Percentiles rank a stretch among this genome's conserved stretches.
These are phyloP conservation scores for Fraxinus paxiana DNA, from an alignment of 305 asterid genomes.

Conservation along the genomic window DNA sequence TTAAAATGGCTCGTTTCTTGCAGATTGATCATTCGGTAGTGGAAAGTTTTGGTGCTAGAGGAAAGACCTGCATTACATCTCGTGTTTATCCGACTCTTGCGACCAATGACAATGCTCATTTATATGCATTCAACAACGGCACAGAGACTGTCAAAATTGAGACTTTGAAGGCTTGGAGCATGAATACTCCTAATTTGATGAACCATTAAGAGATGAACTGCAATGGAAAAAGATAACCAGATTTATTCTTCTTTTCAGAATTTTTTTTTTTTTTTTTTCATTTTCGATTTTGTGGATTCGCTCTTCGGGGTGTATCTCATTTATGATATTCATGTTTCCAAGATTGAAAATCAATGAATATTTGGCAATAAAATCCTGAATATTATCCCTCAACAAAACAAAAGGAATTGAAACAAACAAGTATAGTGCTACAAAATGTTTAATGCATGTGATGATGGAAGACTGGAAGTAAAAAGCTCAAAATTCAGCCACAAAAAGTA, in stretches of 20 bases:
- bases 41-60: conserved; percentile 50
- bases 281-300: background rate
- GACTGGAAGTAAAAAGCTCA: background rate
- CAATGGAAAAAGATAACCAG: background rate
- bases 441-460: background rate
- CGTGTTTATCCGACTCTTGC: conserved; percentile 48
- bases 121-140: conserved; percentile 52
- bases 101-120: conserved; percentile 32
- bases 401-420: background rate
- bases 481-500: background rate
- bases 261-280: background rate
- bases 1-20: background rate
- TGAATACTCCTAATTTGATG: conserved; percentile 35
- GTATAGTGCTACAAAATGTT: background rate
- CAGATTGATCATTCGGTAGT: conserved; percentile 60
- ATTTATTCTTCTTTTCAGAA: background rate
- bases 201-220: conserved; percentile 26
- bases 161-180: conserved; percentile 45
- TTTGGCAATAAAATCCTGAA: background rate
- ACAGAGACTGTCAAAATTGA: conserved; percentile 35
- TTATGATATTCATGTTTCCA: background rate
- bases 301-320: background rate
- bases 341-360: background rate
- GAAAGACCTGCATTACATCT: conserved; percentile 47
- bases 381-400: background rate